These are phyloP conservation scores for Lippia alba DNA, from an alignment of 305 asterid genomes.

Conservation along the genomic window DNA sequence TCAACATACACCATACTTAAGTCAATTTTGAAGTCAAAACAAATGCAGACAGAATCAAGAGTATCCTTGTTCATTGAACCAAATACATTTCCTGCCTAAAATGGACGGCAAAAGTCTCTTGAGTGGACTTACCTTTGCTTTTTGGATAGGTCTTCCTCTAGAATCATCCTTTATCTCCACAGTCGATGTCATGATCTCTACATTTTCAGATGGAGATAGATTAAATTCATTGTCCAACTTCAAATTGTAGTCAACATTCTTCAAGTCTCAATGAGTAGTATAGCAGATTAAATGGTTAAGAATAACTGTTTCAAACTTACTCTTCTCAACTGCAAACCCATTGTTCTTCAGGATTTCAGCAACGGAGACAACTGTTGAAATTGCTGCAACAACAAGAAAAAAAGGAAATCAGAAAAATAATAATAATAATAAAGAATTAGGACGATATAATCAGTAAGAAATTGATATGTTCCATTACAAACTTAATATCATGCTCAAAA, in stretches of 20 bases:
- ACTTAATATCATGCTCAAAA: neutral
- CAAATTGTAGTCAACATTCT: neutral
- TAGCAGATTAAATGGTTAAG: neutral
- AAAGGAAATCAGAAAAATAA: constrained; percentile 13
- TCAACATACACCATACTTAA: neutral
- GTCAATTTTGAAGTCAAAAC: no score
- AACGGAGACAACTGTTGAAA: constrained; percentile 73
- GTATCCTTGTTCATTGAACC: neutral
- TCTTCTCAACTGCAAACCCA: constrained; percentile 84
- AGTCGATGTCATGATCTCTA: constrained; percentile 78
- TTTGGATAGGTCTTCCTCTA: constrained; percentile 71
- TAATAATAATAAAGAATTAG: no score
- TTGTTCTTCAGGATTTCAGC: constrained; percentile 82
- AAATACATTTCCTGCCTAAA: neutral
- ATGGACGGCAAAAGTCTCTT: neutral
- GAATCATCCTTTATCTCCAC: constrained; percentile 82
- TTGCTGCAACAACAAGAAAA: constrained; percentile 55
- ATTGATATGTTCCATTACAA: neutral
- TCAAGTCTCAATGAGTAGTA: neutral
- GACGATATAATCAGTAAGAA: no score
- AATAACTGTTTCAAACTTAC: constrained; percentile 47
- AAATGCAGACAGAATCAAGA: neutral
- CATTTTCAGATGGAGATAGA: constrained; percentile 31
- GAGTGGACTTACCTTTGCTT: constrained; percentile 63
- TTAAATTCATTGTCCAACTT: constrained; percentile 25